Conservation (phyloP, 495 filamentous ascomycete species). For the Aspergillus heteromorphus region DNA sequence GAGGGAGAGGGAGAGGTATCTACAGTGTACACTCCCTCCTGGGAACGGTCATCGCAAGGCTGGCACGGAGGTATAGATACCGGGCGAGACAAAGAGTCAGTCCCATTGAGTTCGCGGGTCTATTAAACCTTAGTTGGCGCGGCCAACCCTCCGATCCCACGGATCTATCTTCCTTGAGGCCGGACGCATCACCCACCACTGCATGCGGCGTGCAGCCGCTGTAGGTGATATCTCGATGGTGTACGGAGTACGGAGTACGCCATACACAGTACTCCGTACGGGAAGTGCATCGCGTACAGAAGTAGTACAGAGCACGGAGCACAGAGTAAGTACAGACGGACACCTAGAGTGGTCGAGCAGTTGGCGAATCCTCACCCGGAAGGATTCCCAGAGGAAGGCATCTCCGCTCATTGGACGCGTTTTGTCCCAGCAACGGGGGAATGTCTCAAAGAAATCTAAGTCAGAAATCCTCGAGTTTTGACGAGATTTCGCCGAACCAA, state of each 20-base stretch:
- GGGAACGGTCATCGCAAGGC: too few relatives aligned
- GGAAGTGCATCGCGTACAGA: neutral
- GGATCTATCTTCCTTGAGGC: slow-evolving; percentile 7
- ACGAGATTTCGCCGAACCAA: neutral
- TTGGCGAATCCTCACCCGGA: too few relatives aligned
- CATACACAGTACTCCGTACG: neutral
- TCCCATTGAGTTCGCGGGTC: neutral
- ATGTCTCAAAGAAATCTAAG: neutral
- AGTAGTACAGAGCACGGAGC: neutral
- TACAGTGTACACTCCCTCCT: too few relatives aligned
- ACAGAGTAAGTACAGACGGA: neutral
- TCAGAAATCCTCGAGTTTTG: neutral
- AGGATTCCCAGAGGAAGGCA: too few relatives aligned
- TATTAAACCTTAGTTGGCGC: slow-evolving; percentile 5
- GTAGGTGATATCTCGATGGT: neutral
- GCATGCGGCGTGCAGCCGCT: slow-evolving; percentile 15
- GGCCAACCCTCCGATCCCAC: slow-evolving; percentile 7
- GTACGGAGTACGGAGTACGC: neutral
- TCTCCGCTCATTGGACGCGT: neutral
- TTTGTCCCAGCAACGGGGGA: neutral
- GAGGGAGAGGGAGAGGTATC: too few relatives aligned
- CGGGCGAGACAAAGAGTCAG: too few relatives aligned
- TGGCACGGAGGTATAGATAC: too few relatives aligned
- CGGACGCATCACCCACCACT: slow-evolving; percentile 11
- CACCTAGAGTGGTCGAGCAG: too few relatives aligned